Evolutionary conservation across 1,284 basidiomycete species (phyloP).

Genomic region (Boletus hoseneyae): DNA sequence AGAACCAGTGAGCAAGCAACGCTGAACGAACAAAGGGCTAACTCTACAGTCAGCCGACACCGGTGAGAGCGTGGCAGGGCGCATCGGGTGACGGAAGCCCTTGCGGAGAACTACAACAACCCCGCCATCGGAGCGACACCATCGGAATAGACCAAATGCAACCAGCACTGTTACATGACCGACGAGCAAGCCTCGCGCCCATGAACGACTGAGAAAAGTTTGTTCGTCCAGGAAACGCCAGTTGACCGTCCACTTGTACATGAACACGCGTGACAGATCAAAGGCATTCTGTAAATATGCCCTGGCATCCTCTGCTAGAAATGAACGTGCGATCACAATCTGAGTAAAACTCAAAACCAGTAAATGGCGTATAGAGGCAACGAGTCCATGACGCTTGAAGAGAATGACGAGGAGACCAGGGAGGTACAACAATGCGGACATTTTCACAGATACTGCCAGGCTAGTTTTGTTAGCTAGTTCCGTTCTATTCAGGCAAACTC

Average conservation of each 20-base stretch:
- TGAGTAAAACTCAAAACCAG: slow-evolving; percentile 57
- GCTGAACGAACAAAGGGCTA: slow-evolving; percentile 2
- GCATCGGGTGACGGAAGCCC: slow-evolving; percentile 51
- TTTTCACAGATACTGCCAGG: slow-evolving; percentile 88
- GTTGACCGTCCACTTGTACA: slow-evolving; percentile 98
- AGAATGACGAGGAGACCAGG: slow-evolving; percentile 83
- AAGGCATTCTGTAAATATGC: slow-evolving; percentile 81
- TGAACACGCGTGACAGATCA: slow-evolving; percentile 84
- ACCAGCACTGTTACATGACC: slow-evolving; percentile 63
- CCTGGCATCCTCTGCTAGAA: slow-evolving; percentile 59
- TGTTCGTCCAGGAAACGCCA: slow-evolving; percentile 86
- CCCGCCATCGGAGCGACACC: slow-evolving; percentile 71
- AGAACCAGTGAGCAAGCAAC: slow-evolving; percentile 9
- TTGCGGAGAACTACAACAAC: slow-evolving; percentile 50
- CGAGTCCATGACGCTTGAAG: slow-evolving; percentile 70
- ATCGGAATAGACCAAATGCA: slow-evolving; percentile 68
- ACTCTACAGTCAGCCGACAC: slow-evolving; percentile 61
- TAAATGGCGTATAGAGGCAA: slow-evolving; percentile 52
- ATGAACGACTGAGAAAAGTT: slow-evolving; percentile 64
- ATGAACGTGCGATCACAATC: slow-evolving; percentile 65
- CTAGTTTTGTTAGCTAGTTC: slow-evolving; percentile 42
- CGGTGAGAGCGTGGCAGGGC: slow-evolving; percentile 43
- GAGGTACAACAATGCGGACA: slow-evolving; percentile 93
- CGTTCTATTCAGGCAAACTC: background rate
- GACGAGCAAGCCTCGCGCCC: slow-evolving; percentile 63